phyloP scores from a whole-genome alignment of 495 filamentous ascomycete genomes.

The Penicillium bovifimosum region DNA sequence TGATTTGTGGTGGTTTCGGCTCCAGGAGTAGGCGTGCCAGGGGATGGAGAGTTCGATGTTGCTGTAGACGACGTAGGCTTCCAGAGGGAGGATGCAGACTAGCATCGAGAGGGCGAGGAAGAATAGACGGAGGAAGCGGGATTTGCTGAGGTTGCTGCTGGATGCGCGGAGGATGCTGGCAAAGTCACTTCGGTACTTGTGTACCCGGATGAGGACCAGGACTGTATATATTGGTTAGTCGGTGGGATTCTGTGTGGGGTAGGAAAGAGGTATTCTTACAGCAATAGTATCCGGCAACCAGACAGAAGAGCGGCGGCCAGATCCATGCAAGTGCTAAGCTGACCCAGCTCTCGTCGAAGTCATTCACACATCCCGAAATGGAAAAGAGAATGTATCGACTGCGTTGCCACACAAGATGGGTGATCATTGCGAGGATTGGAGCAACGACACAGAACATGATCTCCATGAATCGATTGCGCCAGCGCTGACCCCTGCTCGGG shows the following conservation, averaged over 20 bases:
- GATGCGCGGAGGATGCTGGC: conserved; percentile 50
- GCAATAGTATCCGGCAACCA: conserved; percentile 62
- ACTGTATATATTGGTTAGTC: conserved; percentile 32
- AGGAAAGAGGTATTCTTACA: conserved; percentile 48
- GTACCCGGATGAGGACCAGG: conserved; percentile 62
- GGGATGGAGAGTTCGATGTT: conserved; percentile 42
- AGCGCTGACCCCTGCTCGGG: conserved; percentile 47
- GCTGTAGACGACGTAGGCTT: conserved; percentile 52
- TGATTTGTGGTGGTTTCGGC: conserved; percentile 45
- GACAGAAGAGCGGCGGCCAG: conserved; percentile 60
- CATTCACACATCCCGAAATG: conserved; percentile 65
- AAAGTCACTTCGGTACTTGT: conserved; percentile 60
- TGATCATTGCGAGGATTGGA: conserved; percentile 59
- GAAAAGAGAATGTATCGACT: conserved; percentile 68
- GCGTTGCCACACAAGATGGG: conserved; percentile 64
- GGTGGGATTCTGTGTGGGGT: not conserved
- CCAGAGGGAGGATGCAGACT: conserved; percentile 58
- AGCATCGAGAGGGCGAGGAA: conserved; percentile 64
- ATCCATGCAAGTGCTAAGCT: conserved; percentile 59
- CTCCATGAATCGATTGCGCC: conserved; percentile 52
- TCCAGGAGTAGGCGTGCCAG: conserved; percentile 50
- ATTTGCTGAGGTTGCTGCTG: conserved; percentile 54
- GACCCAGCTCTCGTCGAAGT: conserved; percentile 65
- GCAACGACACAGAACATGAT: conserved; percentile 61
- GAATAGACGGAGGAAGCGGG: conserved; percentile 75